Base-by-base conservation (phyloP, 2,329 filamentous ascomycete genomes). In the Ceratocystiopsis sp. region DNA sequence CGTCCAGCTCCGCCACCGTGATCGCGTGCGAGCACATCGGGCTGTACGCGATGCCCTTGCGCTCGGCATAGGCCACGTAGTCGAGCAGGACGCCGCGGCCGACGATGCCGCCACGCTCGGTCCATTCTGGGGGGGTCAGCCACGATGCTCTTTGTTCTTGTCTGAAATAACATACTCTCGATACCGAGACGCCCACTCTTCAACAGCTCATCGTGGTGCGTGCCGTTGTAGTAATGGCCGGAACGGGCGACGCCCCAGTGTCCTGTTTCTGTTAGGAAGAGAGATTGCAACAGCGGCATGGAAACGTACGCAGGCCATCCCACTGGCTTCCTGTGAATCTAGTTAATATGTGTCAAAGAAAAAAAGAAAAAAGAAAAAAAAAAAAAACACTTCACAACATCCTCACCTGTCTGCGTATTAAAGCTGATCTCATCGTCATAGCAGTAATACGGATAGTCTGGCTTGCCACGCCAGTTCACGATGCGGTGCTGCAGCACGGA, bases 21-120 rank as follows among this genome's bases (percentile, higher is more conserved):
- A 80, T 77, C 25, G 65, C 61, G 51, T 75, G 62, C 0, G 63
- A 60, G 4, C 64, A 64, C 40, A 74, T 66, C 1, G 73, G 65
- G 49, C 72, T 62, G 46, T 68, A 73, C 5, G 57, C 47, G 25
- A 69, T 66, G 13, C 66, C 64, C 42, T 69, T 66, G 10, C 62
- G 62, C 41, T 68, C 62, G 11, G 69, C 64, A 43, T 68, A 75
- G 11, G 59, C 49, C 12, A 54, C 56, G 44, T 56, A 75, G 54
- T 77, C 72, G 41, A 78, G 61, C 17, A 78, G 58, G 0, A 77
- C 67, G 6, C 69, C 73, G 2, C 74, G 61, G 0, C 63, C 70
- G 4, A 70, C 69, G 11, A 75, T 51, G 2, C 69, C 69, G 25
- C 71, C 71, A 1, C 59, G 40, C 16, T 49, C 19, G 16, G 47